Percentiles rank a stretch among this genome's conserved stretches.
phyloP scores from a whole-genome alignment of 176 grass and related monocot genomes.

The Oryza rufipogon region DNA sequence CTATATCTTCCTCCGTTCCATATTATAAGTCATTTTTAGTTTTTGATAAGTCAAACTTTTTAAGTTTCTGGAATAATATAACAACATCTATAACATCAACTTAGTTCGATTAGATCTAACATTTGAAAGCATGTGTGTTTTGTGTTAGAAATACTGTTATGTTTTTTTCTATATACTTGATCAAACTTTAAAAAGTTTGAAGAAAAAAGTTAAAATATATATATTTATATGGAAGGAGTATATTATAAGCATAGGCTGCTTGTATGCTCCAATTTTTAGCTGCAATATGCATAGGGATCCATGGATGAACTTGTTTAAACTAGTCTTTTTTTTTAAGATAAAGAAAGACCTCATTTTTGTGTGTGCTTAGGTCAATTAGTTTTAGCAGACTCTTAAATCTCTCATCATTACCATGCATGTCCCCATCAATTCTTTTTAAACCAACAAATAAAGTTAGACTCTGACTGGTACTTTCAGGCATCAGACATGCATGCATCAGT shows the following conservation, averaged over 20 bases:
- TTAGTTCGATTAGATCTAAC: too few relatives aligned
- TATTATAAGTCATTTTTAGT: too few relatives aligned
- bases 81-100: too few relatives aligned
- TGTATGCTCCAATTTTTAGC: background rate
- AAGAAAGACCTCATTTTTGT: background rate
- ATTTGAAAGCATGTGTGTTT: too few relatives aligned
- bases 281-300: background rate
- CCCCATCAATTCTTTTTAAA: background rate
- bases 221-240: too few relatives aligned
- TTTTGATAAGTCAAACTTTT: too few relatives aligned
- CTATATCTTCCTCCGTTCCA: too few relatives aligned
- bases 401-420: background rate
- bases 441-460: background rate
- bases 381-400: background rate
- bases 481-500: constrained; percentile 17
- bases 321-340: background rate
- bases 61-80: too few relatives aligned
- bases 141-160: too few relatives aligned
- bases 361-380: background rate
- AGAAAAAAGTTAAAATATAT: too few relatives aligned
- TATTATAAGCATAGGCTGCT: background rate
- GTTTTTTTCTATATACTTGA: too few relatives aligned
- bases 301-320: background rate
- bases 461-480: background rate
- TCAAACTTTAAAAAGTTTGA: too few relatives aligned